phyloP scores from a whole-genome alignment of 208 protist genomes.

The Wallacemonas sp. region DNA sequence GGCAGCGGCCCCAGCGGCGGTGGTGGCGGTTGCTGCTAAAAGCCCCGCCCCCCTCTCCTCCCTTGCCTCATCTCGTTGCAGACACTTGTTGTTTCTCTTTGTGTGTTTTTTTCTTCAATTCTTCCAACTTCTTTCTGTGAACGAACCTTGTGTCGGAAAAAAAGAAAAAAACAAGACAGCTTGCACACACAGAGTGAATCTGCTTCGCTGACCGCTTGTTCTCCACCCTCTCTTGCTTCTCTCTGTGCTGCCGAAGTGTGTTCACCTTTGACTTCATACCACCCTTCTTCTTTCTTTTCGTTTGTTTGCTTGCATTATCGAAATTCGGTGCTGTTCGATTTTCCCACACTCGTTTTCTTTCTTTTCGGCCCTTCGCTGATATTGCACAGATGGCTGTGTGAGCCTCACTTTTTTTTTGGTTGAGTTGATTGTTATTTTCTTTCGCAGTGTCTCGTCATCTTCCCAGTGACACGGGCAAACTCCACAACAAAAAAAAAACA shows the following conservation, averaged over 20 bases:
- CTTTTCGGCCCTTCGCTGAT: not conserved
- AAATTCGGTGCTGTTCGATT: slow-evolving; percentile 2
- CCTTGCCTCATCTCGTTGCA: not conserved
- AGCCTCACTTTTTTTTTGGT: slow-evolving; percentile 16
- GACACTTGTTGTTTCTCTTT: not conserved
- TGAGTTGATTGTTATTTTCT: slow-evolving; percentile 5
- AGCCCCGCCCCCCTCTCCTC: too few relatives aligned
- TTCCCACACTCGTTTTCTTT: slow-evolving; percentile 18
- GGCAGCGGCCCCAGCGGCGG: slow-evolving; percentile 18
- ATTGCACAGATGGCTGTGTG: not conserved
- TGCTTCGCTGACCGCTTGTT: too few relatives aligned
- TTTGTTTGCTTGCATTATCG: slow-evolving; percentile 8
- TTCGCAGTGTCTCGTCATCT: not conserved
- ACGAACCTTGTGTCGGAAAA: too few relatives aligned
- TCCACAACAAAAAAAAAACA: too few relatives aligned
- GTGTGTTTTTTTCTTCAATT: too few relatives aligned
- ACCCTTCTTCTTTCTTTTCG: slow-evolving; percentile 8
- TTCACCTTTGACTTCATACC: not conserved
- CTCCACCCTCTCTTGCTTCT: too few relatives aligned
- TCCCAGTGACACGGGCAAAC: too few relatives aligned
- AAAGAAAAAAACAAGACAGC: too few relatives aligned
- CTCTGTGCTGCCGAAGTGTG: too few relatives aligned
- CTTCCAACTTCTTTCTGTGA: too few relatives aligned
- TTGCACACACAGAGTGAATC: too few relatives aligned
- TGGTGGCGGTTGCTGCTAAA: slow-evolving; percentile 7